These are phyloP conservation scores for Trypethelium eluteriae DNA, from an alignment of 495 filamentous ascomycete genomes.

Conservation along the genomic window DNA sequence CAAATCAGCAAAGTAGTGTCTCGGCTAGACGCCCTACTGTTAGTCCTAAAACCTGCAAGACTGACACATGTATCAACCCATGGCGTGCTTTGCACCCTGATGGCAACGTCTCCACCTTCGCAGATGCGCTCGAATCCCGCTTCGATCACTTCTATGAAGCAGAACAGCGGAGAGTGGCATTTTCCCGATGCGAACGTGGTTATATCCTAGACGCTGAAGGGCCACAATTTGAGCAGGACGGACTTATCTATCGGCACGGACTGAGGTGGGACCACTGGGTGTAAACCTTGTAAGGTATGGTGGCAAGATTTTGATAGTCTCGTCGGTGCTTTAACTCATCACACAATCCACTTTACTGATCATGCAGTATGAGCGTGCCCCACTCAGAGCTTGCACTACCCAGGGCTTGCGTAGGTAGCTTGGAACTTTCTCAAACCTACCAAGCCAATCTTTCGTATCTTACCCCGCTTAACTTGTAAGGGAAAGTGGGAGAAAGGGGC, in stretches of 20 bases:
- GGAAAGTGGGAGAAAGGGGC: not conserved
- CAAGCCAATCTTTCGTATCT: not conserved
- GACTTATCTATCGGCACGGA: slow-evolving; percentile 11
- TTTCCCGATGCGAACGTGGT: slow-evolving; percentile 51
- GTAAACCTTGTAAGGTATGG: not conserved
- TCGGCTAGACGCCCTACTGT: slow-evolving; percentile 30
- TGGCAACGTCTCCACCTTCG: slow-evolving; percentile 28
- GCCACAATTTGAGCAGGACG: slow-evolving; percentile 31
- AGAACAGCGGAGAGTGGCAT: slow-evolving; percentile 44
- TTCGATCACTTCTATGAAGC: slow-evolving; percentile 53
- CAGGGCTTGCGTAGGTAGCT: too few species aligned
- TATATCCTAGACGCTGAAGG: slow-evolving; percentile 57
- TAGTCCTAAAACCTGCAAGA: slow-evolving; percentile 35
- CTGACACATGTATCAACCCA: slow-evolving; percentile 27
- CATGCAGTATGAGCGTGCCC: too few species aligned
- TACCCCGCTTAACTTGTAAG: not conserved
- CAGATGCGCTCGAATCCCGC: slow-evolving; percentile 39
- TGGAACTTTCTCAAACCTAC: too few species aligned
- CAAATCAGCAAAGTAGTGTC: slow-evolving; percentile 21
- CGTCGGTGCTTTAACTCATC: too few species aligned
- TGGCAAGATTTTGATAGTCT: too few species aligned
- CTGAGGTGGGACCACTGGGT: slow-evolving; percentile 7
- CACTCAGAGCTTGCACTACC: too few species aligned
- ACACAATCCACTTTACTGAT: not conserved
- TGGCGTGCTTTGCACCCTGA: slow-evolving; percentile 30